These are phyloP conservation scores for Porphyrellus cyaneotinctus DNA, from an alignment of 768 basidiomycete species.

Conservation along the genomic window DNA sequence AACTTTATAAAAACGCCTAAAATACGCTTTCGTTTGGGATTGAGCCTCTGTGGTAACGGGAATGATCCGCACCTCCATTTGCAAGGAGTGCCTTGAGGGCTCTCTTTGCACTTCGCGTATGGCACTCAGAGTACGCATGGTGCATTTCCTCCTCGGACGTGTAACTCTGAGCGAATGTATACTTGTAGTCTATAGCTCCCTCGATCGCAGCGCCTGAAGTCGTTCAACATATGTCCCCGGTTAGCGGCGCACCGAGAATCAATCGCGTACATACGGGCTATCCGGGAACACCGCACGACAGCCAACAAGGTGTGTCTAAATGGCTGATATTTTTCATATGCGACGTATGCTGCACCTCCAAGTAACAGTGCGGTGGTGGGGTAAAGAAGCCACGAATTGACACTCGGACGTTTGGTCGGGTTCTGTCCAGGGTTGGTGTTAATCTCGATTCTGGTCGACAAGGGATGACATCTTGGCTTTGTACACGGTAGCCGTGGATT, in stretches of 20 bases:
- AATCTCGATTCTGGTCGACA: constrained; percentile 11
- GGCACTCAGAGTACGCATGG: constrained; percentile 70
- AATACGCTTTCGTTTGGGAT: neutral
- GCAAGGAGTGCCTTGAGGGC: constrained; percentile 80
- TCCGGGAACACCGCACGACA: constrained; percentile 69
- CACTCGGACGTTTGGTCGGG: constrained; percentile 3
- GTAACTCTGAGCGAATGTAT: constrained; percentile 54
- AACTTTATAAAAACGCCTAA: constrained; percentile 81
- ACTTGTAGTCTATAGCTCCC: constrained; percentile 69
- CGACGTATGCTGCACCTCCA: constrained; percentile 34
- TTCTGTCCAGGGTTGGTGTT: neutral
- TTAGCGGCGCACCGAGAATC: constrained; percentile 22
- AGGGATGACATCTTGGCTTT: constrained; percentile 4
- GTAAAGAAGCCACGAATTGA: constrained; percentile 26
- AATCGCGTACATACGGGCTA: constrained; percentile 52
- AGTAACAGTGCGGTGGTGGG: constrained; percentile 24
- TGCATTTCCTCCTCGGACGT: constrained; percentile 45
- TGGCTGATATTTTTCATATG: constrained; percentile 68
- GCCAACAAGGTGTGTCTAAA: constrained; percentile 76
- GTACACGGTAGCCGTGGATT: constrained; percentile 1
- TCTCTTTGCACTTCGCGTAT: constrained; percentile 74
- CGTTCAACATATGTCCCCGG: constrained; percentile 19
- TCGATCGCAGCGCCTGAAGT: constrained; percentile 54
- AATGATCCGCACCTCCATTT: constrained; percentile 65
- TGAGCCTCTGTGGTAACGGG: neutral